These are phyloP conservation scores for Pigoraptor vietnamica DNA, from an alignment of 78 protist genomes.

Conservation along the genomic window DNA sequence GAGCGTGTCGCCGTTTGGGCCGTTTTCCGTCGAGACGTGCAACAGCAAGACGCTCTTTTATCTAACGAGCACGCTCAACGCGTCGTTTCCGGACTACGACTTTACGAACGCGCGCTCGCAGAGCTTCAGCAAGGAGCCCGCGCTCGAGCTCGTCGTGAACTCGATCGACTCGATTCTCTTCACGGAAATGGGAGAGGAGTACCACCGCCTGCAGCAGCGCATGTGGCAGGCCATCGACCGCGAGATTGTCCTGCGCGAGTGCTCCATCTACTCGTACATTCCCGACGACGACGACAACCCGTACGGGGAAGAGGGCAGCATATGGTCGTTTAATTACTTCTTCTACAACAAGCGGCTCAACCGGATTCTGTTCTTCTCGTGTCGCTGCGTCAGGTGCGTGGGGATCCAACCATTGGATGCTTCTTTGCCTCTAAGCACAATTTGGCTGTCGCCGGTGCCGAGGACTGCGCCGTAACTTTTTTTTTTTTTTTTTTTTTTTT, in stretches of 20 bases:
- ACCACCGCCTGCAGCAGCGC: no score
- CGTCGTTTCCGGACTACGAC: constrained; percentile 52
- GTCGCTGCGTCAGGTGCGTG: constrained; percentile 22
- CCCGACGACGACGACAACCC: constrained; percentile 45
- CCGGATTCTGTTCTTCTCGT: constrained; percentile 40
- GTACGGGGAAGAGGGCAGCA: constrained; percentile 42
- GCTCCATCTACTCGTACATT: constrained; percentile 36
- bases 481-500: no score
- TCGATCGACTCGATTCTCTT: constrained; percentile 17
- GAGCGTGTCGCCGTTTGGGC: constrained; percentile 45
- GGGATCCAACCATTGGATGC: no score
- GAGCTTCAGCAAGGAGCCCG: constrained; percentile 34
- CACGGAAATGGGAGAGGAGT: constrained; percentile 13
- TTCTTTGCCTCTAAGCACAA: no score
- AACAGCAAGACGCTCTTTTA: constrained; percentile 45
- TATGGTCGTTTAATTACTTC: constrained; percentile 47
- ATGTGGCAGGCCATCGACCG: constrained; percentile 40
- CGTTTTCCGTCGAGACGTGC: constrained; percentile 19
- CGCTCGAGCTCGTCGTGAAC: constrained; percentile 22
- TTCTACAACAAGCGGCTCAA: constrained; percentile 39
- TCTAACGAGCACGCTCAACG: constrained; percentile 38
- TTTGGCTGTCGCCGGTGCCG: no score
- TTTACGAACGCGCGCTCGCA: constrained; percentile 33
- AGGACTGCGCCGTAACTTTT: no score
- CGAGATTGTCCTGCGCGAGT: constrained; percentile 28